These are phyloP conservation scores for Diospyros kaki DNA, from an alignment of 148 eudicot species.

Conservation along the genomic window DNA sequence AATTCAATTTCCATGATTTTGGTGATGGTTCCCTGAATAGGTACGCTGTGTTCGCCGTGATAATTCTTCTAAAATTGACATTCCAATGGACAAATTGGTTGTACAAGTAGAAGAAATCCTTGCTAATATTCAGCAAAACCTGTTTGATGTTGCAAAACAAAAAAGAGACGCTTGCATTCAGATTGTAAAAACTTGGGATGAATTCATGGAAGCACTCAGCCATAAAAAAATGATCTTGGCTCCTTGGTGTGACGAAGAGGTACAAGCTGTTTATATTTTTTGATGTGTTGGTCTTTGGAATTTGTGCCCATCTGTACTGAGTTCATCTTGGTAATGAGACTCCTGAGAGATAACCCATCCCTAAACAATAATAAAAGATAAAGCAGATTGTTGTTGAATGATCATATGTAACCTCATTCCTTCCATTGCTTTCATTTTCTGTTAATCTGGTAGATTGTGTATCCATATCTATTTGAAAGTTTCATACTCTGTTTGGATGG, in stretches of 20 bases:
- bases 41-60: slow-evolving; percentile 92
- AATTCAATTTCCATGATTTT: neutral
- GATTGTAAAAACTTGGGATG: slow-evolving; percentile 82
- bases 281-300: neutral
- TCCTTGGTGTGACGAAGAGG: slow-evolving; percentile 99
- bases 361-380: neutral
- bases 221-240: slow-evolving; percentile 92
- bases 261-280: slow-evolving; percentile 19
- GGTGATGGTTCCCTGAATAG: slow-evolving; percentile 25
- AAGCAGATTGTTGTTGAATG: neutral
- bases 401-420: neutral
- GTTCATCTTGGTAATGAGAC: neutral
- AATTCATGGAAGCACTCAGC: slow-evolving; percentile 74
- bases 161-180: slow-evolving; percentile 81
- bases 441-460: neutral
- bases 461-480: too few species aligned
- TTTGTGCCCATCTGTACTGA: neutral
- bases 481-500: too few species aligned
- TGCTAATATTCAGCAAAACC: slow-evolving; percentile 59
- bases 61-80: slow-evolving; percentile 60
- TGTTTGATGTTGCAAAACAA: slow-evolving; percentile 67
- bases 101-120: slow-evolving; percentile 55
- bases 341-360: neutral
- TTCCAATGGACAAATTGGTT: slow-evolving; percentile 62
- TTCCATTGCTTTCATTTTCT: neutral